Percentiles rank a stretch among this genome's conserved stretches.
Conservation (phyloP, 225 moss, liverwort and hornwort genomes). For the Sphagnum tenellum region DNA sequence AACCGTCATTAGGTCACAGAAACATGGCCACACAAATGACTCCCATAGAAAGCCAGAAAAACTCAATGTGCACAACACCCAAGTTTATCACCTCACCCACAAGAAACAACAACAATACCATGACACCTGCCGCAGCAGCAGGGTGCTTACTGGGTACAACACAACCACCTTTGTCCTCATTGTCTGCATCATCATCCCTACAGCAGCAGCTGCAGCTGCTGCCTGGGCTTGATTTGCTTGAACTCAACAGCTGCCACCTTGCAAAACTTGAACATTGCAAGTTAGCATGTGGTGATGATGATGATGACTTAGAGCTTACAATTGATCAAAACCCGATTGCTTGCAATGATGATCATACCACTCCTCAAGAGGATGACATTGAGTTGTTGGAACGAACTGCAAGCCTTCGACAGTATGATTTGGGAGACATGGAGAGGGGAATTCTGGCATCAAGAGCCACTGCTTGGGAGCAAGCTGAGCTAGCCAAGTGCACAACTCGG, state of each 20-base stretch:
- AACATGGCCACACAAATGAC: conserved; percentile 35
- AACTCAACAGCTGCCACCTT: conserved; percentile 32
- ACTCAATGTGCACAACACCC: conserved; percentile 22
- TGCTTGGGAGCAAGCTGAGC: conserved; percentile 20
- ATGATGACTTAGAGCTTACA: conserved; percentile 10
- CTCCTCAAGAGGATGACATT: conserved; percentile 24
- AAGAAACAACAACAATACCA: conserved; percentile 18
- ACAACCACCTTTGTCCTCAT: no score
- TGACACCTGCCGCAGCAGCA: no score
- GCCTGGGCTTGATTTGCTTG: conserved; percentile 20
- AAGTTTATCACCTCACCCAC: conserved; percentile 26
- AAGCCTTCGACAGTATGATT: conserved; percentile 20
- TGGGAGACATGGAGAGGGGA: conserved; percentile 11
- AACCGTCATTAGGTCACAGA: conserved; percentile 5
- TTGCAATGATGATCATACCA: not conserved
- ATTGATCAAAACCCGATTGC: no score
- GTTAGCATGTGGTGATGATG: conserved; percentile 23
- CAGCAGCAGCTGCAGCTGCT: conserved; percentile 15
- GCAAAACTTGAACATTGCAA: conserved; percentile 34
- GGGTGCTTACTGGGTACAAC: no score
- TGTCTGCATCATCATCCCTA: conserved; percentile 22
- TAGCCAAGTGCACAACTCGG: conserved; percentile 9
- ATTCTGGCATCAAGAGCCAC: conserved; percentile 6
- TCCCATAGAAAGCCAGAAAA: conserved; percentile 8
- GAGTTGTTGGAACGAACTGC: conserved; percentile 14